Percentiles rank a stretch among this genome's conserved stretches.
phyloP scores from a whole-genome alignment of 2,329 filamentous ascomycete species.

The Chaetomium sp. region DNA sequence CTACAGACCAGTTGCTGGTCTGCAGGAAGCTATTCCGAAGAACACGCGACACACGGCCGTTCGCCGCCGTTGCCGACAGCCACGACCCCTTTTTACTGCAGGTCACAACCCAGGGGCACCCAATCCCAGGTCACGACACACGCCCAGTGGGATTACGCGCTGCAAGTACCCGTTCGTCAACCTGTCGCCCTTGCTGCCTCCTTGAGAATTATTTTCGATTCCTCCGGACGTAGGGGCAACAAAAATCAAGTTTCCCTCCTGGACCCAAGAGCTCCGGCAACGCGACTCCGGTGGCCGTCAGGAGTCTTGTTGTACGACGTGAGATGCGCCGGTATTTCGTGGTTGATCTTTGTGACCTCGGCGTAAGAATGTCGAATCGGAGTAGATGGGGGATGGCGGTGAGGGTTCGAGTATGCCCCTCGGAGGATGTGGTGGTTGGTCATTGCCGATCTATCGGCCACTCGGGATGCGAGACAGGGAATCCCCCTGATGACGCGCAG shows the following conservation, averaged over 20 bases:
- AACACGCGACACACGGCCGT: neutral
- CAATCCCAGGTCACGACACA: constrained; percentile 1
- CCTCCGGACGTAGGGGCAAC: neutral
- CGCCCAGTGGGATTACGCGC: neutral
- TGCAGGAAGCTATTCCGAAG: constrained; percentile 8
- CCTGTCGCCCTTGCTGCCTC: constrained; percentile 8
- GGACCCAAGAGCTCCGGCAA: neutral
- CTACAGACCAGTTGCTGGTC: neutral
- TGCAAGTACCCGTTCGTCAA: constrained; percentile 21
- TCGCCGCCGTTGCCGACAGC: neutral
- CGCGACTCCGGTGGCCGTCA: neutral
- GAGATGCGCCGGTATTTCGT: neutral
- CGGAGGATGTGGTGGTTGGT: neutral
- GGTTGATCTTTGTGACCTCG: neutral
- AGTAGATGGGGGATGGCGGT: constrained; percentile 6
- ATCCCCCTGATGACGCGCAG: constrained; percentile 8
- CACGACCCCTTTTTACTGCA: neutral
- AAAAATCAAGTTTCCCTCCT: constrained; percentile 1
- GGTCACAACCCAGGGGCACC: neutral
- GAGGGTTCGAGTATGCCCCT: constrained; percentile 4
- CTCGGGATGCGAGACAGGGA: neutral
- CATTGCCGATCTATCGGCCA: neutral
- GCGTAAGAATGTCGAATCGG: neutral
- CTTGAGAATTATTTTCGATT: neutral
- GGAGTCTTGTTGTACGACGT: constrained; percentile 9